These are phyloP conservation scores for Rhodotorula diobovata DNA, from an alignment of 768 basidiomycete genomes.

Conservation along the genomic window DNA sequence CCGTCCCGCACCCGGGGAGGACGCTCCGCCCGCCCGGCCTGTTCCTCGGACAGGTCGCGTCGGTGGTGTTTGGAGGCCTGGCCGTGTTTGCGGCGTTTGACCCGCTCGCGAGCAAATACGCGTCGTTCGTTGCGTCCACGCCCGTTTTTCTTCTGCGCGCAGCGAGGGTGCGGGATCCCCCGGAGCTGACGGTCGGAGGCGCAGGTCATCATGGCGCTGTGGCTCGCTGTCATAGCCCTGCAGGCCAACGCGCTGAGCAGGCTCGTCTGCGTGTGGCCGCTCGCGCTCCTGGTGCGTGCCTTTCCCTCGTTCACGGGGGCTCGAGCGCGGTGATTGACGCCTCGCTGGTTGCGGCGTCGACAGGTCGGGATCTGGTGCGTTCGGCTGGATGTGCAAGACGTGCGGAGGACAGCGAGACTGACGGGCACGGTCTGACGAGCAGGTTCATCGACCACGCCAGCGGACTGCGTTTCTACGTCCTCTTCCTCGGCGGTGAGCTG, in stretches of 20 bases:
- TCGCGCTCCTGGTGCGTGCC: neutral
- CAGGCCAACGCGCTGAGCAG: neutral
- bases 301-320: too few relatives aligned
- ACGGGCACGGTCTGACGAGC: neutral
- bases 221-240: conserved; percentile 8
- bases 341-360: neutral
- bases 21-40: neutral
- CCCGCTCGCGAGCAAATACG: conserved; percentile 10
- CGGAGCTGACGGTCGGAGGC: too few relatives aligned
- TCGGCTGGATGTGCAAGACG: too few relatives aligned
- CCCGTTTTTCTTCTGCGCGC: neutral
- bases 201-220: conserved; percentile 7
- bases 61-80: neutral
- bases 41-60: conserved; percentile 5
- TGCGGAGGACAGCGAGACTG: too few relatives aligned
- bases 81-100: conserved; percentile 7
- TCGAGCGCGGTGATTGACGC: neutral
- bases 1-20: neutral
- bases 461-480: conserved; percentile 4
- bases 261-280: neutral
- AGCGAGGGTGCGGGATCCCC: too few relatives aligned
- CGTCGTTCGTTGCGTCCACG: conserved; percentile 7
- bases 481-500: conserved; percentile 7
- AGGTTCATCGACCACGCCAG: conserved; percentile 9
- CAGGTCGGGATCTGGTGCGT: conserved; percentile 4